phyloP scores from a whole-genome alignment of 805 yeast species.

The Ogataea populi-albae region DNA sequence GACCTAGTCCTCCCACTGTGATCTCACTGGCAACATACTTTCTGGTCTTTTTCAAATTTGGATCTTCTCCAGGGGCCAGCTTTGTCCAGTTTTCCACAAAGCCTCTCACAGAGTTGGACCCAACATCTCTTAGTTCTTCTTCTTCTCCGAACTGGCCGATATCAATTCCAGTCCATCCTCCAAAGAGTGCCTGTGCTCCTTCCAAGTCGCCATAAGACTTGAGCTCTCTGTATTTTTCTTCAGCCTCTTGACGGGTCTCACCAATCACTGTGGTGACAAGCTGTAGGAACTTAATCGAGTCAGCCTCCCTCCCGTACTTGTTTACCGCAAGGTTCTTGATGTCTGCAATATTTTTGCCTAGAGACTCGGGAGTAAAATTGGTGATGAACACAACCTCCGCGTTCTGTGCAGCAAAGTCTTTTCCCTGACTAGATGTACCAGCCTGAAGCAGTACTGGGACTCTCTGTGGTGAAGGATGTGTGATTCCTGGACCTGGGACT shows the following conservation, averaged over 20 bases:
- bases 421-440: constrained; percentile 41
- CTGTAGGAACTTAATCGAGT: constrained; percentile 37
- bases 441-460: constrained; percentile 45
- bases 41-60: constrained; percentile 23
- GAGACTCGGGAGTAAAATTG: constrained; percentile 32
- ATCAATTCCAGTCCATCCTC: constrained; percentile 43
- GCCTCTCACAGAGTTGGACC: constrained; percentile 34
- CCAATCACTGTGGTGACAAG: constrained; percentile 38
- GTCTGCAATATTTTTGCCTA: constrained; percentile 27
- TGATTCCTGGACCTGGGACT: constrained; percentile 43
- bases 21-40: constrained; percentile 31
- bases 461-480: constrained; percentile 43
- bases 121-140: constrained; percentile 33
- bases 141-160: constrained; percentile 34
- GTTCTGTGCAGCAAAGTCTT: constrained; percentile 40
- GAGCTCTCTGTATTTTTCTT: constrained; percentile 34
- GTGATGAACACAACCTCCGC: constrained; percentile 43
- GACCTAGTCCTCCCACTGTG: constrained; percentile 30
- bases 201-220: constrained; percentile 36
- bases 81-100: constrained; percentile 36
- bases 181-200: constrained; percentile 40
- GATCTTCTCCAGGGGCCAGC: constrained; percentile 9
- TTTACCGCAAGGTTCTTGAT: constrained; percentile 34
- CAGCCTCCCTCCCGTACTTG: constrained; percentile 35
- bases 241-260: constrained; percentile 42